Conservation (phyloP, 1,284 basidiomycete species). For the Neolentinus lepideus region DNA sequence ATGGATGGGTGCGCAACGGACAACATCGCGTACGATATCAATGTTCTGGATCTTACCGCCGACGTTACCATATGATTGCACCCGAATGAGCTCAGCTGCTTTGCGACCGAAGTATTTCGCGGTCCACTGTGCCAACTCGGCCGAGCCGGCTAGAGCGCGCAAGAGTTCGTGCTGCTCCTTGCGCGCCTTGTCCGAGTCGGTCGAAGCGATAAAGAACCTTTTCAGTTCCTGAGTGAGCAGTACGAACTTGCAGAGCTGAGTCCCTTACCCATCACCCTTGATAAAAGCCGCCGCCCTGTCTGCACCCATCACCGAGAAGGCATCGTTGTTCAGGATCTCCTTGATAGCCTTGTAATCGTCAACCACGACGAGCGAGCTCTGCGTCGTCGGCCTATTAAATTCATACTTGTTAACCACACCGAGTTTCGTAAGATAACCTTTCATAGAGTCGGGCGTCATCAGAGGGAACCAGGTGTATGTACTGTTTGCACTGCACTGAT, state of each 20-base stretch:
- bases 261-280: constrained; percentile 47
- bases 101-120: constrained; percentile 54
- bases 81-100: constrained; percentile 47
- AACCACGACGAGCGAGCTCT: constrained; percentile 23
- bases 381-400: constrained; percentile 34
- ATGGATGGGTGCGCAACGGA: constrained; percentile 56
- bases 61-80: constrained; percentile 45
- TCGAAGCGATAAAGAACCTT: constrained; percentile 53
- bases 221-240: neutral
- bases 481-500: constrained; percentile 61
- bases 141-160: constrained; percentile 35
- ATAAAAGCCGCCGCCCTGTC: constrained; percentile 43
- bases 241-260: neutral
- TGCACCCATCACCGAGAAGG: constrained; percentile 43
- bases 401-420: constrained; percentile 47
- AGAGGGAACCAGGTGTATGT: constrained; percentile 84
- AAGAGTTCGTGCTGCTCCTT: constrained; percentile 44
- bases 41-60: constrained; percentile 43
- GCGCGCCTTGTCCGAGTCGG: constrained; percentile 26
- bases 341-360: constrained; percentile 44
- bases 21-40: constrained; percentile 67
- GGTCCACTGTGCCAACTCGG: constrained; percentile 41
- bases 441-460: constrained; percentile 69
- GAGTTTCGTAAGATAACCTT: constrained; percentile 46
- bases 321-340: constrained; percentile 41